A percentile compares a stretch with the other conserved stretches of the same genome.
Conservation (phyloP, 148 eudicot species). For the Spergularia marina region DNA sequence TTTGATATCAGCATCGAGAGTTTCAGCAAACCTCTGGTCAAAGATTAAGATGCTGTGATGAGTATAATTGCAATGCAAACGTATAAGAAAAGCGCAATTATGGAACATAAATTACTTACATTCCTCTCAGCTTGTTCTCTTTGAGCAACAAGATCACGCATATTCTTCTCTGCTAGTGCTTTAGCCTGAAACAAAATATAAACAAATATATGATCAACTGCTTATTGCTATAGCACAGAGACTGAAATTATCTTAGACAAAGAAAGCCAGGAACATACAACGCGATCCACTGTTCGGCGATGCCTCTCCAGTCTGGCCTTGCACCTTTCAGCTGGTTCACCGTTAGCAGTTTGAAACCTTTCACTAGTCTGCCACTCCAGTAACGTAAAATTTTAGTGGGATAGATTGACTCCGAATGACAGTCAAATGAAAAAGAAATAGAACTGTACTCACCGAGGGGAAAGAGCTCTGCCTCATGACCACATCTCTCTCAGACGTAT, state of each 20-base stretch:
- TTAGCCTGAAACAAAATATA: conserved; percentile 58
- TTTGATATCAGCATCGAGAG: conserved; percentile 86
- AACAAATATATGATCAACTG: not conserved
- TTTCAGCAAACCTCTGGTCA: conserved; percentile 85
- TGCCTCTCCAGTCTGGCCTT: conserved; percentile 97
- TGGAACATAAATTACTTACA: conserved; percentile 38
- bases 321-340: conserved; percentile 84
- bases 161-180: conserved; percentile 92
- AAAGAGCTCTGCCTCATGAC: conserved; percentile 61
- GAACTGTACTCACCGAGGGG: conserved; percentile 56
- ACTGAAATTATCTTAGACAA: not conserved
- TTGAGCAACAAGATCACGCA: conserved; percentile 82
- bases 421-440: conserved; percentile 7
- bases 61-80: not conserved
- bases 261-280: conserved; percentile 48
- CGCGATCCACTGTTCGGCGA: conserved; percentile 93
- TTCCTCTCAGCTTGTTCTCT: conserved; percentile 87
- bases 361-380: conserved; percentile 38
- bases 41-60: conserved; percentile 4
- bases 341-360: conserved; percentile 50
- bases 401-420: not conserved
- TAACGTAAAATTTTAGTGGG: conserved; percentile 15
- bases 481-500: conserved; percentile 41
- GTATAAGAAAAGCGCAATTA: conserved; percentile 6
- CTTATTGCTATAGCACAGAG: not conserved